These are phyloP conservation scores for Phytomonas serpens DNA, from an alignment of 208 protist genomes.

Conservation along the genomic window DNA sequence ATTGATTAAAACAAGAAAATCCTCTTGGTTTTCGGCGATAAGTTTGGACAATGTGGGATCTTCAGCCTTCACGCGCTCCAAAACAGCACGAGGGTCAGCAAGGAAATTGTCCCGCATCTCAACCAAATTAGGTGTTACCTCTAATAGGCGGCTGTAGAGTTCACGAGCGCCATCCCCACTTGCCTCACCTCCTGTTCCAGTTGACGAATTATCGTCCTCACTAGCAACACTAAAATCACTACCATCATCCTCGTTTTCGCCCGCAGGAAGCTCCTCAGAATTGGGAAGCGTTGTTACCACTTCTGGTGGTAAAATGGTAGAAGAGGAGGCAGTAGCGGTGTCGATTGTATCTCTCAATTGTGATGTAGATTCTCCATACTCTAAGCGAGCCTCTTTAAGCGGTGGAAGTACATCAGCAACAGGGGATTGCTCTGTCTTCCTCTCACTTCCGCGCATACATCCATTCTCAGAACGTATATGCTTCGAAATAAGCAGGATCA, in stretches of 20 bases:
- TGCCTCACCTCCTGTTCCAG: slow-evolving; percentile 15
- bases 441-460: neutral
- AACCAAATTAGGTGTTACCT: slow-evolving; percentile 57
- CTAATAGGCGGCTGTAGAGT: slow-evolving; percentile 43
- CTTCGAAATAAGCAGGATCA: slow-evolving; percentile 42
- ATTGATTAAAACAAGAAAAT: slow-evolving; percentile 74
- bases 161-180: slow-evolving; percentile 24
- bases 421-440: neutral
- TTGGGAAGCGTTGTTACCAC: neutral
- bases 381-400: neutral
- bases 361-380: neutral
- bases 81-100: slow-evolving; percentile 45
- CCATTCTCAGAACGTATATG: slow-evolving; percentile 5
- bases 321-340: neutral
- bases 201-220: slow-evolving; percentile 13
- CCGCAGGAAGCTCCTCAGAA: neutral
- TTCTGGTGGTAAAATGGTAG: neutral
- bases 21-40: slow-evolving; percentile 64
- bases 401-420: neutral
- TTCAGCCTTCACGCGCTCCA: slow-evolving; percentile 58
- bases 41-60: slow-evolving; percentile 74
- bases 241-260: neutral
- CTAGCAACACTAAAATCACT: slow-evolving; percentile 2
- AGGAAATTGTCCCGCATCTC: slow-evolving; percentile 76
- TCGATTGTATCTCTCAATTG: neutral